These are phyloP conservation scores for Boletus bicolor DNA, from an alignment of 768 basidiomycete genomes.

Conservation along the genomic window DNA sequence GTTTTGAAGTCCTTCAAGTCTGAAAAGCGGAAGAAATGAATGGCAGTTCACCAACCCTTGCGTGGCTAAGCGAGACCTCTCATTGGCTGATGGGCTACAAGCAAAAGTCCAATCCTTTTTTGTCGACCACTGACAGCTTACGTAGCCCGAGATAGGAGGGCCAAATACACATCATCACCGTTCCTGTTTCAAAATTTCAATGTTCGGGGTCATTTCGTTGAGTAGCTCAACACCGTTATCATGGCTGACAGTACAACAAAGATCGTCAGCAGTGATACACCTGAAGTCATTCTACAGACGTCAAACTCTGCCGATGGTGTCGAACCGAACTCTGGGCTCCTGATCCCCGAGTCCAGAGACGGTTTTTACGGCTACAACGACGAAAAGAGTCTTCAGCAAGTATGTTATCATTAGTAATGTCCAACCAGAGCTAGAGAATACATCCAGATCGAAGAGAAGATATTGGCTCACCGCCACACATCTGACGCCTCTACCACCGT, in stretches of 20 bases:
- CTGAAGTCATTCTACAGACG: not conserved
- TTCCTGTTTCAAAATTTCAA: not conserved
- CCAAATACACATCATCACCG: slow-evolving; percentile 15
- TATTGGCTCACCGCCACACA: slow-evolving; percentile 59
- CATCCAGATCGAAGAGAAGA: slow-evolving; percentile 69
- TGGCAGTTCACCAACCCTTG: too few species aligned
- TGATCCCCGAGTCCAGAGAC: slow-evolving; percentile 53
- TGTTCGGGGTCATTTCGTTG: not conserved
- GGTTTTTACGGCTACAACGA: slow-evolving; percentile 80
- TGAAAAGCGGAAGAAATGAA: too few species aligned
- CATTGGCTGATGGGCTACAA: too few species aligned
- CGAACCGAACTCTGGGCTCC: slow-evolving; percentile 31
- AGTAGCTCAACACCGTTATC: slow-evolving; percentile 9
- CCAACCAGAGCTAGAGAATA: not conserved
- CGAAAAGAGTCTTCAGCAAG: slow-evolving; percentile 73
- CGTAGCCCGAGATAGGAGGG: not conserved
- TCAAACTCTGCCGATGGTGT: not conserved
- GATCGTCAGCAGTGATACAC: slow-evolving; percentile 1
- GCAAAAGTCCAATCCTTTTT: not conserved
- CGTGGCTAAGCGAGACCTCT: too few species aligned
- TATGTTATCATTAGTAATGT: slow-evolving; percentile 34
- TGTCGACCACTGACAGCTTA: not conserved
- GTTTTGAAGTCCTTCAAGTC: too few species aligned
- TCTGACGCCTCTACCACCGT: slow-evolving; percentile 45
- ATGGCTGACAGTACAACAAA: slow-evolving; percentile 12